Percentiles rank a stretch among this genome's conserved stretches.
Evolutionary conservation across 1,284 basidiomycete species (phyloP).

Genomic region (Meira miltonrushii): DNA sequence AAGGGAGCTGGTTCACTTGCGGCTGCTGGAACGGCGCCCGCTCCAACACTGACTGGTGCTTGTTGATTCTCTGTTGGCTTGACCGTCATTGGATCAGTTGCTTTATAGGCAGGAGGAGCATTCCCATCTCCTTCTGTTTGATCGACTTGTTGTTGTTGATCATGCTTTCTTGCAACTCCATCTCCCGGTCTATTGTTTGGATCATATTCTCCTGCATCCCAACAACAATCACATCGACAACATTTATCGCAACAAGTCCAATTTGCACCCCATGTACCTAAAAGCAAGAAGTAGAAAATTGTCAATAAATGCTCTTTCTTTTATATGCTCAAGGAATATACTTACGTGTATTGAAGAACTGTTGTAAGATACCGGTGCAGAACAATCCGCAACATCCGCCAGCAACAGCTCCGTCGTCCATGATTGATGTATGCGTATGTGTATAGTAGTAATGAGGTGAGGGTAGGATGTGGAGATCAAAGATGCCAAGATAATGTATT

Average conservation of each 20-base stretch:
- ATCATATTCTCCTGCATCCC: constrained; percentile 12
- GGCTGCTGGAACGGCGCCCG: no score
- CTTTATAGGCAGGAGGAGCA: background rate
- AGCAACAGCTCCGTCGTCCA: background rate
- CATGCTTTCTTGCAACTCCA: no score
- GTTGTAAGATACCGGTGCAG: constrained; percentile 2
- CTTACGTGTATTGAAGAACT: constrained; percentile 9
- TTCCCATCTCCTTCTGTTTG: background rate
- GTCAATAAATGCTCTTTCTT: background rate
- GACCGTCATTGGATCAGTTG: background rate
- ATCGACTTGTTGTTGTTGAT: background rate
- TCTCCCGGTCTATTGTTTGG: constrained; percentile 4
- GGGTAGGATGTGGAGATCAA: no score
- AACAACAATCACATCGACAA: constrained; percentile 14
- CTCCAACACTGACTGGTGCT: background rate
- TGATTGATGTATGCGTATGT: background rate
- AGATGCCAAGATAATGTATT: no score
- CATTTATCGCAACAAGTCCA: constrained; percentile 12
- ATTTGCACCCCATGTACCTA: constrained; percentile 8
- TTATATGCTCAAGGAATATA: background rate
- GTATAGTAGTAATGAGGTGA: background rate
- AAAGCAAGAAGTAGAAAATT: background rate
- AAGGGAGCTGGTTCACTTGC: no score
- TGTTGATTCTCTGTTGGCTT: background rate
- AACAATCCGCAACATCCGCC: background rate